phyloP scores from a whole-genome alignment of 176 grass and related monocot species.

The Ensete ventricosum region DNA sequence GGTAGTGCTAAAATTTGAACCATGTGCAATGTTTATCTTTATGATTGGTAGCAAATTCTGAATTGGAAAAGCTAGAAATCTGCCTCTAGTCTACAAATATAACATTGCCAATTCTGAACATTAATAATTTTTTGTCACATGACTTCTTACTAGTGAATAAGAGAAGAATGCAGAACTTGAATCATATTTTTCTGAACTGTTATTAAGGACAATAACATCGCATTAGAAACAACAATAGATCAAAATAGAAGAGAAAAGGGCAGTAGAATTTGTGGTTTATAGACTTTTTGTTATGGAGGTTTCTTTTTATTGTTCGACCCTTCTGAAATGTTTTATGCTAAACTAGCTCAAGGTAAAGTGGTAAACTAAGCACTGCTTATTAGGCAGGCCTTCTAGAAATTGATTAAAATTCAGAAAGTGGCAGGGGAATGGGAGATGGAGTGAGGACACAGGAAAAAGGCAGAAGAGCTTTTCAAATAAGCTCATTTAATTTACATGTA shows the following conservation, averaged over 20 bases:
- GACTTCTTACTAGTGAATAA: background rate
- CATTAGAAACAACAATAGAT: background rate
- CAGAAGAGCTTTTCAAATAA: too few relatives aligned
- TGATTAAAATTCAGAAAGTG: too few relatives aligned
- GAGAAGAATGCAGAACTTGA: background rate
- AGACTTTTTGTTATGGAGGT: too few relatives aligned
- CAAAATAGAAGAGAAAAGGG: background rate
- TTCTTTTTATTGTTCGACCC: too few relatives aligned
- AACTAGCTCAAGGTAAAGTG: too few relatives aligned
- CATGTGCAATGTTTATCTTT: background rate
- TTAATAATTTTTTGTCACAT: background rate
- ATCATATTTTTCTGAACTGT: background rate
- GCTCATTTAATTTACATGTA: too few relatives aligned
- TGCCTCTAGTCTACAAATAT: background rate
- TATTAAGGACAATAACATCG: background rate
- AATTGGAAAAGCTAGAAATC: background rate
- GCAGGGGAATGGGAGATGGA: too few relatives aligned
- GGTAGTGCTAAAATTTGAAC: conserved; percentile 22
- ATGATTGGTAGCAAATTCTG: too few relatives aligned
- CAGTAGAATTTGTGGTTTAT: background rate
- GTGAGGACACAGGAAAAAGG: too few relatives aligned
- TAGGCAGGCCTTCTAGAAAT: too few relatives aligned
- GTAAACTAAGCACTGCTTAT: too few relatives aligned
- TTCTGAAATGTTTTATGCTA: too few relatives aligned
- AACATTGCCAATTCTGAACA: background rate